Conservation (phyloP, 768 basidiomycete genomes). For the Russula emetica region DNA sequence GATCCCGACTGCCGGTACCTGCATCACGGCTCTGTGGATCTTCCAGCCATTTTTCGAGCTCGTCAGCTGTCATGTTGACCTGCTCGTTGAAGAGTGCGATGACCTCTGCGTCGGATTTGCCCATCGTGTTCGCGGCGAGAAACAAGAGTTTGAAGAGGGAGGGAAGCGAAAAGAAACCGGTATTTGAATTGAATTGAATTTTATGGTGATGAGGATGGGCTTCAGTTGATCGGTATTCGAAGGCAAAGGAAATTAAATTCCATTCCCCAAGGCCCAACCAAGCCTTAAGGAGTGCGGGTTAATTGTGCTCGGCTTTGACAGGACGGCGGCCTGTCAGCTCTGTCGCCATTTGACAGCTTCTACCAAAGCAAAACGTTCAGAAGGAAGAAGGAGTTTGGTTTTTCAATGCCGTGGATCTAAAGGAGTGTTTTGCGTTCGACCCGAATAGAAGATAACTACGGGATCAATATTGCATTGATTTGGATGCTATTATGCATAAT, state of each 20-base stretch:
- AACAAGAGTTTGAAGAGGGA: too few relatives aligned
- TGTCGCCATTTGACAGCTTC: not conserved
- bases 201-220: too few relatives aligned
- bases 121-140: conserved; percentile 25
- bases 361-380: not conserved
- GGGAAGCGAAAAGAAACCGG: not conserved
- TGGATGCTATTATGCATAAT: too few relatives aligned
- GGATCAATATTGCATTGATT: too few relatives aligned
- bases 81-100: conserved; percentile 34
- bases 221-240: conserved; percentile 2
- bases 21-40: conserved; percentile 34
- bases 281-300: too few relatives aligned
- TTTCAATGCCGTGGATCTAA: not conserved
- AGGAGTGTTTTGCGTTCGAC: not conserved
- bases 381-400: not conserved
- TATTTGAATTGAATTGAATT: too few relatives aligned
- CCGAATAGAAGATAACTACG: not conserved
- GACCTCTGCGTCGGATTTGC: conserved; percentile 33
- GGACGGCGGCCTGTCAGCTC: too few relatives aligned
- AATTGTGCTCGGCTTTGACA: too few relatives aligned
- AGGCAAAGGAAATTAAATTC: not conserved
- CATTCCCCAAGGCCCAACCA: not conserved
- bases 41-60: conserved; percentile 35
- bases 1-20: conserved; percentile 35
- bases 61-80: conserved; percentile 35